These are phyloP conservation scores for Agaricales sp. DNA, from an alignment of 1,284 basidiomycete species.

Conservation along the genomic window DNA sequence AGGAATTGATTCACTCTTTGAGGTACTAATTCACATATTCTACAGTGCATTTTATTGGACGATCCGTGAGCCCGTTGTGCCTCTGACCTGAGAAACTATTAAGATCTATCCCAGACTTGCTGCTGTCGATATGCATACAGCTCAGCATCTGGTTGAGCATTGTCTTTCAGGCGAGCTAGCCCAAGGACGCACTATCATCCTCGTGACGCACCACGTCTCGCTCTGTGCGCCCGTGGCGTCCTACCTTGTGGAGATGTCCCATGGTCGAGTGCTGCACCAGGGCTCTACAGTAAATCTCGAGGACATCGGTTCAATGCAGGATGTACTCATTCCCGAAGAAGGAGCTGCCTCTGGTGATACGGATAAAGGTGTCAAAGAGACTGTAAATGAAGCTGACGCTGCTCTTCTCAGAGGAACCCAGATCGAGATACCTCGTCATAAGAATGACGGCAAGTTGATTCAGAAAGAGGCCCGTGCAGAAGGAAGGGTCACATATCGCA, in stretches of 20 bases:
- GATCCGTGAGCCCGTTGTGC: slow-evolving; percentile 50
- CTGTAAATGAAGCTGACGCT: slow-evolving; percentile 31
- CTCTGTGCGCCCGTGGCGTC: slow-evolving; percentile 56
- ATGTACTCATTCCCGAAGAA: slow-evolving; percentile 40
- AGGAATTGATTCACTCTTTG: slow-evolving; percentile 5
- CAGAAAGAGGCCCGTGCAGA: slow-evolving; percentile 56
- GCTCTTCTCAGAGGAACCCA: slow-evolving; percentile 1
- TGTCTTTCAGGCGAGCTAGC: slow-evolving; percentile 58
- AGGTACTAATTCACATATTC: slow-evolving; percentile 12
- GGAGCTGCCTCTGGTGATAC: slow-evolving; percentile 18
- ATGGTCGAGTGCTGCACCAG: slow-evolving; percentile 48
- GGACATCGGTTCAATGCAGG: slow-evolving; percentile 37
- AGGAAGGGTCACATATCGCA: slow-evolving; percentile 47
- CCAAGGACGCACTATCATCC: slow-evolving; percentile 59
- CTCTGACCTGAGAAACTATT: neutral
- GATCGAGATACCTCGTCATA: slow-evolving; percentile 10
- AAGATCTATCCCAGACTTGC: slow-evolving; percentile 54
- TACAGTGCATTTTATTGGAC: slow-evolving; percentile 70
- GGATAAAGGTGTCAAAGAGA: slow-evolving; percentile 11
- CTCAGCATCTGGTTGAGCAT: slow-evolving; percentile 58
- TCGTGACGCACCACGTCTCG: slow-evolving; percentile 83
- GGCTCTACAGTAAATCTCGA: slow-evolving; percentile 48
- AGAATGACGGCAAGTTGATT: slow-evolving; percentile 40
- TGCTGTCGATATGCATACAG: slow-evolving; percentile 86
- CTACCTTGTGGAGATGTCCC: slow-evolving; percentile 57